Conservation (phyloP, 2,329 filamentous ascomycete species). For the Ophiostoma fasciatum region DNA sequence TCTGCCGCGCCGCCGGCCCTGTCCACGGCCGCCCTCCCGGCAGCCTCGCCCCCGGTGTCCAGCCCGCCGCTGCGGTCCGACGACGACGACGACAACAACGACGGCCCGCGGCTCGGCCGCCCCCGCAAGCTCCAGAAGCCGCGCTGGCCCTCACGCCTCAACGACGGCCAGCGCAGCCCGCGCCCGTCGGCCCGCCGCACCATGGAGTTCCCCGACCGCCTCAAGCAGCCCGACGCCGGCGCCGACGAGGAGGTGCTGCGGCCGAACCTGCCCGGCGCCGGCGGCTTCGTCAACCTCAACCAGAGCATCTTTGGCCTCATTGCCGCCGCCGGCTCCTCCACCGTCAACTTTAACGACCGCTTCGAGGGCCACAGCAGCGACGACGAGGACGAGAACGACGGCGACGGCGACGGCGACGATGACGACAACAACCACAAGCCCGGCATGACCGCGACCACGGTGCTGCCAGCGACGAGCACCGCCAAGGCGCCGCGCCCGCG, state of each 20-base stretch:
- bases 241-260: conserved; percentile 33
- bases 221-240: conserved; percentile 33
- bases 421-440: neutral
- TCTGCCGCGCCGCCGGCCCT: too few species aligned
- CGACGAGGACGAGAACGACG: conserved; percentile 42
- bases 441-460: neutral
- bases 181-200: conserved; percentile 15
- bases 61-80: too few species aligned
- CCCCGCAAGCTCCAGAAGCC: conserved; percentile 34
- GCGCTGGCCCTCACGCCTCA: too few species aligned
- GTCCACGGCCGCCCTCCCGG: too few species aligned
- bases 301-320: conserved; percentile 92
- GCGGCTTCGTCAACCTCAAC: conserved; percentile 62
- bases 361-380: conserved; percentile 72
- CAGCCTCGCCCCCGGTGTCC: too few species aligned
- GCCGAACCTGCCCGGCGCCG: conserved; percentile 26
- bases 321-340: conserved; percentile 72
- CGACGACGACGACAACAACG: too few species aligned
- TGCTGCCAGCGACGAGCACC: neutral
- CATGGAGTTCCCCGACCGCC: conserved; percentile 38
- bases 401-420: conserved; percentile 4
- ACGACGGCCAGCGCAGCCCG: conserved; percentile 19
- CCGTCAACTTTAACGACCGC: conserved; percentile 64
- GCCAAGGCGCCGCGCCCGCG: conserved; percentile 1
- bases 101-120: too few species aligned